Evolutionary conservation across 768 basidiomycete genomes (phyloP), one percentile per base, ranked within the genome.

Genomic region (Auriscalpium microsporum): DNA sequence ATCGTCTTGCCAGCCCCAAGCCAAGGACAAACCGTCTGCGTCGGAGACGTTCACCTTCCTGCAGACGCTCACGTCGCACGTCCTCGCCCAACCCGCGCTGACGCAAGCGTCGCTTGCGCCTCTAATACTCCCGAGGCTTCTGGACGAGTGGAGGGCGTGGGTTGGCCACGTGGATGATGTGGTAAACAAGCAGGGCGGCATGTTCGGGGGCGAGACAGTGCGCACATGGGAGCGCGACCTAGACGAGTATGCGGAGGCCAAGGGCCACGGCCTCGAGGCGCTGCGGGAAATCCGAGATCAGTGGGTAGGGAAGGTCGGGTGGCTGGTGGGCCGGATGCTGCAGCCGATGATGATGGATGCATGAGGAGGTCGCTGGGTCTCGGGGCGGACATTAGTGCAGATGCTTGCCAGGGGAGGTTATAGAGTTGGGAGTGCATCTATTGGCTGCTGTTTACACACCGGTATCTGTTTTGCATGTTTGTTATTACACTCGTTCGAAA

Each of bases 91-190:
- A 61, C 86, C 87, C 1, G 69, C 82, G 2, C 75, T 91, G 10
- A 73, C 84, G 8, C 83, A 85, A 61, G 72, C 78, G 13, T 75
- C 77, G 50, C 72, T 90, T 45, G 74, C 68, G 10, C 81, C 80
- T 2, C 69, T 79, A 45, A 68, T 92, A 10, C 73, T 85, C 48
- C 79, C 83, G 1, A 83, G 87, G 10, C 69, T 93, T 28, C 62
- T 74, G 8, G 76, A 83, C 51, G 90, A 93, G 66, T 92, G 90
- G 90, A 78, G 72, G 50, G 82, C 81, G 13, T 93, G 90, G 90
- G 73, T 90, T 17, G 75, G 80, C 40, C 76, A 76, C 48, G 76
- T 93, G 34, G 87, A 90, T 61, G 72, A 78, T 9, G 70, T 80
- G 14, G 86, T 89, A 5, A 93, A 92, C 64, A 73, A 69, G 13